A percentile compares a stretch with the other conserved stretches of the same genome.
Conservation (phyloP, 768 basidiomycete genomes). For the Macrolepiota albuminosa region DNA sequence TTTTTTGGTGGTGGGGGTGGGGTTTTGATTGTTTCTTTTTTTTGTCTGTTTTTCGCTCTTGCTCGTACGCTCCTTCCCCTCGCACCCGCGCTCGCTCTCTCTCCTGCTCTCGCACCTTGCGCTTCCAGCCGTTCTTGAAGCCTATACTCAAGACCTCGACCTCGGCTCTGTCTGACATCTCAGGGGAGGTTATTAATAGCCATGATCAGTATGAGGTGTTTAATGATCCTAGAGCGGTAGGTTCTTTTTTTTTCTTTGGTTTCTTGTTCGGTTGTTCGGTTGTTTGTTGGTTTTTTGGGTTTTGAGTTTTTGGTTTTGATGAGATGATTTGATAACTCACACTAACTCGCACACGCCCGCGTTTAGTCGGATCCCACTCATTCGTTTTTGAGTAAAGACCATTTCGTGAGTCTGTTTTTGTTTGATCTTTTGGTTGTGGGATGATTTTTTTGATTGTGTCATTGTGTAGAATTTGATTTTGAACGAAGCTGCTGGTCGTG, state of each 20-base stretch:
- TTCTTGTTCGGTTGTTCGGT: not conserved
- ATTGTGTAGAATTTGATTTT: constrained; percentile 60
- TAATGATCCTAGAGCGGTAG: constrained; percentile 73
- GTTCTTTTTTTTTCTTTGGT: constrained; percentile 14
- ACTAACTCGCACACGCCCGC: too few relatives aligned
- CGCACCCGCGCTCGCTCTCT: not conserved
- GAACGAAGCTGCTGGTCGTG: constrained; percentile 76
- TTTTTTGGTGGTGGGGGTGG: not conserved
- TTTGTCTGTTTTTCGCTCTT: not conserved
- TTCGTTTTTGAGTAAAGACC: constrained; percentile 86
- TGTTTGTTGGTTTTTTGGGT: not conserved
- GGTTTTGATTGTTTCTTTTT: not conserved
- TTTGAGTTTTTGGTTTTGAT: not conserved
- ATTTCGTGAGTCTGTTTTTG: constrained; percentile 55
- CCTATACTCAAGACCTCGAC: constrained; percentile 74
- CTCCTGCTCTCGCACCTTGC: too few relatives aligned
- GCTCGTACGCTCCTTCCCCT: too few relatives aligned
- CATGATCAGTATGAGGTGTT: constrained; percentile 87
- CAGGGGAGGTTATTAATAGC: constrained; percentile 73
- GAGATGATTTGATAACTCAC: too few relatives aligned
- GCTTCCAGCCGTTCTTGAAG: constrained; percentile 66
- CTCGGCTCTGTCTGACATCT: constrained; percentile 51
- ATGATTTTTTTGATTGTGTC: constrained; percentile 6
- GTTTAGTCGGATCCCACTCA: constrained; percentile 79
- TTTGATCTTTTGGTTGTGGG: not conserved